A percentile compares a stretch with the other conserved stretches of the same genome.
Evolutionary conservation across 805 yeast species (phyloP).

Genomic region (Candida sakaeoensis): DNA sequence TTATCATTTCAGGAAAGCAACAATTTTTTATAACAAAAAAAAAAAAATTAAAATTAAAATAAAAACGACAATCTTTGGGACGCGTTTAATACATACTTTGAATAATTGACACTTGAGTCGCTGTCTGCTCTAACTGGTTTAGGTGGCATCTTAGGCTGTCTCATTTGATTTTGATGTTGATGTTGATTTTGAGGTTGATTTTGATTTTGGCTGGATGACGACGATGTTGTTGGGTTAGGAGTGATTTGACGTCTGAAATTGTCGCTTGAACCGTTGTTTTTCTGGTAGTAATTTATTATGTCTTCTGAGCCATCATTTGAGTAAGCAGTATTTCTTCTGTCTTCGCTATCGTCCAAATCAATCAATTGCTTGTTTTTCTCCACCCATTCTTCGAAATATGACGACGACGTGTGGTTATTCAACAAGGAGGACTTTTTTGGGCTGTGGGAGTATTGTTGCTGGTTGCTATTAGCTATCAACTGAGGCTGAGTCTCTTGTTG

Average conservation of each 20-base stretch:
- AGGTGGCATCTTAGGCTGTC: slow-evolving; percentile 18
- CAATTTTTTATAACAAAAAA: too few species aligned
- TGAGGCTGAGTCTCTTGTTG: slow-evolving; percentile 20
- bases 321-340: neutral
- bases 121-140: slow-evolving; percentile 29
- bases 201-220: too few species aligned
- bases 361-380: slow-evolving; percentile 39
- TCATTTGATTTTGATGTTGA: slow-evolving; percentile 1
- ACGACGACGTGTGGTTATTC: slow-evolving; percentile 15
- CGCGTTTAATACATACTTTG: slow-evolving; percentile 9
- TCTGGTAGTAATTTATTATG: slow-evolving; percentile 2
- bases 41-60: too few species aligned
- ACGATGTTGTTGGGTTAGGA: neutral
- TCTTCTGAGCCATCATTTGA: slow-evolving; percentile 4
- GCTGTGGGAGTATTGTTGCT: slow-evolving; percentile 1
- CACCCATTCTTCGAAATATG: slow-evolving; percentile 58
- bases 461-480: too few species aligned
- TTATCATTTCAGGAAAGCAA: too few species aligned
- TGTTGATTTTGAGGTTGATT: neutral
- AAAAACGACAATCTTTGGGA: slow-evolving; percentile 1
- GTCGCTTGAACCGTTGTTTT: neutral
- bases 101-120: slow-evolving; percentile 34
- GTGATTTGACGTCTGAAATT: neutral
- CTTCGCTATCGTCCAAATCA: slow-evolving; percentile 23
- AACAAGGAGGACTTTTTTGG: slow-evolving; percentile 2